Evolutionary conservation across 257 asterid genomes (phyloP), one percentile per base, ranked within the genome.

Genomic region (Solanum pinnatisectum): DNA sequence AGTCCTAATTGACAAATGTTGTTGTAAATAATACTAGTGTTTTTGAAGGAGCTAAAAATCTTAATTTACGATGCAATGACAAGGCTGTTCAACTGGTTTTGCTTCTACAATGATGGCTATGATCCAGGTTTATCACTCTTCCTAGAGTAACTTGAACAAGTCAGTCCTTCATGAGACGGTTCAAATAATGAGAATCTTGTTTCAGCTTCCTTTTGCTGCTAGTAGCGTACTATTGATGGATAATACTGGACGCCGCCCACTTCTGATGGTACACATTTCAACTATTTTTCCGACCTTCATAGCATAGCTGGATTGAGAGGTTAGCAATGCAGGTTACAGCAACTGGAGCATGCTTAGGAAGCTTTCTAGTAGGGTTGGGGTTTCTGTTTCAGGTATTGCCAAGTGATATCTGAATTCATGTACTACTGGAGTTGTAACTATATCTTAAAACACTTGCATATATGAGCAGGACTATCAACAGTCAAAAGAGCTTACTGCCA

Each of bases 341-440:
- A 36, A 87, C 87, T 27, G 90, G 91, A 87, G 88, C 91, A 32
- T 89, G 92, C 89, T 46, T 82, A 3, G 92, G 90, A 87, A 78
- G 90, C 87, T 23, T 91, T 49, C 46, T 91, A 2, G 82, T 71
- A 2, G 90, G 91, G 59, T 11, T 87, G 7, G 91, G 90, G 4
- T 91, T 89, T 71, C 82, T 88, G 39, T 86, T 91, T 39, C 44
- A 89, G 92, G 92, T 91, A 56, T 22, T 71, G 37, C 39, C 3
- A 71, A 71, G 4, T 42, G 71, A 63, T 46, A 59, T 40, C 40
- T 86, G 4, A 22, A 23, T 39, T 44, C 23, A 46, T 42, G 6
- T 71, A 32, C 77, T 71, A 32, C 77, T 15, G 40, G 39, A 30
- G 12, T 71, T 71, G 35, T 71, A 71, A 71, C 40, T 32, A 14